Base-by-base conservation (phyloP, 768 basidiomycete species). In the Trametes maxima region DNA sequence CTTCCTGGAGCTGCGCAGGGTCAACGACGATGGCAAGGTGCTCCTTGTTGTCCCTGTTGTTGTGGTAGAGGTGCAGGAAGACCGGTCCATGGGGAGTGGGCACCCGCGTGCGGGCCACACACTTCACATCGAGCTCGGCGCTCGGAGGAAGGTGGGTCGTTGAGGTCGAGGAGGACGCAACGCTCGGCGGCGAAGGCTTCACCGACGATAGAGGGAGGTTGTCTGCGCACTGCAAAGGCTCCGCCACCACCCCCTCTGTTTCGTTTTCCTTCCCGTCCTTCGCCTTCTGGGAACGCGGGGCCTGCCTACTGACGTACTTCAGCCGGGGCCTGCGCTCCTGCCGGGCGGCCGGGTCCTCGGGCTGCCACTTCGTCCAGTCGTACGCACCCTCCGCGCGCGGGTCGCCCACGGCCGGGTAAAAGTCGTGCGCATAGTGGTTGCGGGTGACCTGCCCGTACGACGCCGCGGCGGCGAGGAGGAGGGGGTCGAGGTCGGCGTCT, bases 21-120 rank as follows among this genome's bases (percentile, higher is more conserved):
- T 98, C 97, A 54, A 95, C 83, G 62, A 99, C 95, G 60, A 99
- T 85, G 0, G 96, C 96, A 17, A 99, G 84, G 72, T 99, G 97
- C 70, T 99, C 97, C 74, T 98, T 98, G 72, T 72, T 79, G 76
- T 98, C 97, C 54, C 82, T 85, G 68, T 88, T 91, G 73, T 97
- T 98, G 74, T 94, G 93, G 77, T 98, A 98, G 55, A 98, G 77
- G 69, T 98, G 94, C 11, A 98, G 81, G 77, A 98, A 98, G 17
- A 89, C 86, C 13, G 92, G 87, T 5, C 95, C 96, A 68, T 98
- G 93, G 0, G 93, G 92, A 0, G 97, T 99, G 43, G 97, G 97
- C 72, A 98, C 92, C 58, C 97, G 90, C 3, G 97, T 98, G 58
- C 97, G 90, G 13, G 94, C 97, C 87, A 96, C 93, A 74, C 97